Base-by-base conservation (phyloP, 202 grass and related monocot genomes). In the Setaria italica region DNA sequence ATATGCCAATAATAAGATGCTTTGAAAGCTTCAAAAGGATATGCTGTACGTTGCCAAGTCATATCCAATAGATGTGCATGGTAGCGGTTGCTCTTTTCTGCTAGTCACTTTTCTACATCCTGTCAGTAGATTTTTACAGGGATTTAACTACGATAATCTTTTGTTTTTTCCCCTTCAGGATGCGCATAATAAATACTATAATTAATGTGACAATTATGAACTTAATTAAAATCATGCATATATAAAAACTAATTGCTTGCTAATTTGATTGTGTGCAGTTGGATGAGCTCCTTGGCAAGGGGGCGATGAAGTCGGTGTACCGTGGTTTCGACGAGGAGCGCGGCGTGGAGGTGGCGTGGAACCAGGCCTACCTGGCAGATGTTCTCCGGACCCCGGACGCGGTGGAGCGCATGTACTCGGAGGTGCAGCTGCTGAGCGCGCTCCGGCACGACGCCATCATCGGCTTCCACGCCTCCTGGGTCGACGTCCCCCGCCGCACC, bases 271-370 rank as follows among this genome's bases (percentile, higher is more conserved):
- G 34, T n/a, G 11, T 35, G 72, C 85, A 97, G 89, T 93, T 97
- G 14, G 76, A 85, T 0, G 85, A 97, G 71, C 72, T 93, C 0
- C 89, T 97, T 0, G 95, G 95, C 10, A 97, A 87, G 77, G 95
- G 95, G 1, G 95, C 95, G 2, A 95, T 88, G 90, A 95, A 97
- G 80, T 87, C 87, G 0, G 90, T 97, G 83, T 97, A 92, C 88
- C 82, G 83, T 0, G 97, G 93, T 8, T 99, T 99, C 50, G 97
- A 99, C 59, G 90, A 94, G 90, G 35, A 69, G 7, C 93, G 81
- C 0, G 97, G 97, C 1, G 85, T 78, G 34, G 97, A 99, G 84
- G 92, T 99, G 21, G 97, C 97, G 0, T 99, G 97, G 93, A 99
- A 99, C 87, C 97, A 96, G 72, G 88, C 93, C 5, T 92, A 82